These are phyloP conservation scores for Metschnikowia continentalis DNA, from an alignment of 805 yeast genomes.

Conservation along the genomic window DNA sequence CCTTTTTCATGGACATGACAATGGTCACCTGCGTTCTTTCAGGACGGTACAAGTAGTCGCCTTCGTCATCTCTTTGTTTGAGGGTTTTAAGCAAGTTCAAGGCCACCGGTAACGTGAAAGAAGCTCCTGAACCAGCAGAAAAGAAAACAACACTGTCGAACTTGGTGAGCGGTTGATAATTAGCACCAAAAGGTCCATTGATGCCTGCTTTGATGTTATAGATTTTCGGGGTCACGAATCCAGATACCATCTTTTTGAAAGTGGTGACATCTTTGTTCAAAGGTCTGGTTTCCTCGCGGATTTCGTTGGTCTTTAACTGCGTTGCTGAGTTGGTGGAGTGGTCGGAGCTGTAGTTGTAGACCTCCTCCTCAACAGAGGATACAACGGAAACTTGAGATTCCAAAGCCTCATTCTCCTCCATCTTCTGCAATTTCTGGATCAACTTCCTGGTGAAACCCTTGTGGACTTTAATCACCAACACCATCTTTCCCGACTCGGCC, in stretches of 20 bases:
- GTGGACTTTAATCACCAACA: constrained; percentile 36
- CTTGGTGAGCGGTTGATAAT: constrained; percentile 35
- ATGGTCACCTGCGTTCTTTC: constrained; percentile 22
- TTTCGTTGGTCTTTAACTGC: constrained; percentile 1
- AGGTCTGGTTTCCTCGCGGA: not conserved
- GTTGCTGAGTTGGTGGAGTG: not conserved
- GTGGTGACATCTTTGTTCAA: constrained; percentile 4
- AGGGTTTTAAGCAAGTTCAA: constrained; percentile 34
- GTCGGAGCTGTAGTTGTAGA: not conserved
- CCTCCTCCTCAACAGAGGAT: not conserved
- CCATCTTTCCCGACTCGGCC: constrained; percentile 36
- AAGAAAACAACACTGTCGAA: constrained; percentile 40
- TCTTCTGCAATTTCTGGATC: constrained; percentile 22
- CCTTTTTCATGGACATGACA: constrained; percentile 29
- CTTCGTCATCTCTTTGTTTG: constrained; percentile 20
- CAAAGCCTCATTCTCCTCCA: constrained; percentile 13
- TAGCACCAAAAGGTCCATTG: constrained; percentile 47
- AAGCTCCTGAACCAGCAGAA: constrained; percentile 45
- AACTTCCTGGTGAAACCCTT: constrained; percentile 43
- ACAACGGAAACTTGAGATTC: constrained; percentile 2
- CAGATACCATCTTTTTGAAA: constrained; percentile 2
- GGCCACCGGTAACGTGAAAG: constrained; percentile 45
- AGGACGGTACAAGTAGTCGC: constrained; percentile 35
- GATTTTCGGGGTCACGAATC: constrained; percentile 8
- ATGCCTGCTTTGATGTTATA: constrained; percentile 32